Evolutionary conservation across 306 rosid species (phyloP).

Genomic region (Trichosanthes truncata): DNA sequence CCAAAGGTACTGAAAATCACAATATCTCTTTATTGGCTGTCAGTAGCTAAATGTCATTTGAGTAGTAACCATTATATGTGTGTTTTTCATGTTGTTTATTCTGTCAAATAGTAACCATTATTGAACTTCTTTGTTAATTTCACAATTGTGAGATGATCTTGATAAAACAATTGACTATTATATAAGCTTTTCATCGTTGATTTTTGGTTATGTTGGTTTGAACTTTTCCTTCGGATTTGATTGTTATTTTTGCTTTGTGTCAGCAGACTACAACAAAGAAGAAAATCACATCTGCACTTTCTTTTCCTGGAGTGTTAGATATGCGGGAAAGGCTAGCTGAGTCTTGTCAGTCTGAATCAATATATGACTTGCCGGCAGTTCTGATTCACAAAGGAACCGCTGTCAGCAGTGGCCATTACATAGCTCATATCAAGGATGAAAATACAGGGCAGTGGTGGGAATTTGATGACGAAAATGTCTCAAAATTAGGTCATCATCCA

Average conservation of each 20-base stretch:
- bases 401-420: slow-evolving; percentile 91
- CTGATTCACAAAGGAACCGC: slow-evolving; percentile 96
- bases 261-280: slow-evolving; percentile 89
- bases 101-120: neutral
- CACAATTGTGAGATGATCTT: neutral
- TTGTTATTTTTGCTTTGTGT: slow-evolving; percentile 17
- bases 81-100: neutral
- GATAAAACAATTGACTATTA: neutral
- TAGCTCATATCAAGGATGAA: slow-evolving; percentile 87
- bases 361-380: slow-evolving; percentile 85
- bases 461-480: slow-evolving; percentile 83
- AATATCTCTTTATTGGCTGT: neutral
- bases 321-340: slow-evolving; percentile 73
- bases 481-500: slow-evolving; percentile 69
- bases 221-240: neutral
- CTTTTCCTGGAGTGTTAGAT: slow-evolving; percentile 68
- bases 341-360: slow-evolving; percentile 43
- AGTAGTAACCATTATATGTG: neutral
- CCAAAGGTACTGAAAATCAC: slow-evolving; percentile 57
- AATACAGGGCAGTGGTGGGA: slow-evolving; percentile 97
- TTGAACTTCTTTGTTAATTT: neutral
- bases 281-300: slow-evolving; percentile 85
- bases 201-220: neutral
- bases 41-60: slow-evolving; percentile 2
- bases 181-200: neutral